Evolutionary conservation across 202 grass and related monocot genomes (phyloP).

Genomic region (Setaria italica): DNA sequence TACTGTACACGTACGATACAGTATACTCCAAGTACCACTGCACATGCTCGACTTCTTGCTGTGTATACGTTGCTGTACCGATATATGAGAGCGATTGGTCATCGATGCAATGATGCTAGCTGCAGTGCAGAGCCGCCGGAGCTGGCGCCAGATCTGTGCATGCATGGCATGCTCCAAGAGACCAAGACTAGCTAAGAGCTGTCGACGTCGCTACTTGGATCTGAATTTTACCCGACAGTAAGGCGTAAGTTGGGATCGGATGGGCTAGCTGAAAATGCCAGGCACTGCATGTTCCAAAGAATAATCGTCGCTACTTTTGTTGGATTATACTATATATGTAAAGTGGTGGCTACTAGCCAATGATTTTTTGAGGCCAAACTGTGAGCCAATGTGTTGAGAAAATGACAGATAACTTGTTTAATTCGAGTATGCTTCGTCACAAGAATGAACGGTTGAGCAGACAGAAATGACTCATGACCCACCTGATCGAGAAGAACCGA

Average conservation of each 20-base stretch:
- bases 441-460: too few relatives aligned
- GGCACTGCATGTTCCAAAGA: too few relatives aligned
- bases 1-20: background rate
- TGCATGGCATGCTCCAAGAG: background rate
- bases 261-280: too few relatives aligned
- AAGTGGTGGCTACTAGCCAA: too few relatives aligned
- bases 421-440: too few relatives aligned
- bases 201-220: background rate
- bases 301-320: too few relatives aligned
- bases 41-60: background rate
- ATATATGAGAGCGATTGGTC: background rate
- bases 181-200: background rate
- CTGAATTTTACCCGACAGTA: background rate
- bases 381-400: too few relatives aligned
- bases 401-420: too few relatives aligned
- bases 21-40: background rate
- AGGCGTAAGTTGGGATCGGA: background rate
- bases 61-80: background rate
- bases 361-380: too few relatives aligned
- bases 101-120: background rate
- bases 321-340: too few relatives aligned
- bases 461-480: too few relatives aligned
- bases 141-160: background rate
- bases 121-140: background rate
- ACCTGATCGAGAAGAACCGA: background rate